phyloP scores from a whole-genome alignment of 108 stramenopile species.

The Cyclotella baltica region DNA sequence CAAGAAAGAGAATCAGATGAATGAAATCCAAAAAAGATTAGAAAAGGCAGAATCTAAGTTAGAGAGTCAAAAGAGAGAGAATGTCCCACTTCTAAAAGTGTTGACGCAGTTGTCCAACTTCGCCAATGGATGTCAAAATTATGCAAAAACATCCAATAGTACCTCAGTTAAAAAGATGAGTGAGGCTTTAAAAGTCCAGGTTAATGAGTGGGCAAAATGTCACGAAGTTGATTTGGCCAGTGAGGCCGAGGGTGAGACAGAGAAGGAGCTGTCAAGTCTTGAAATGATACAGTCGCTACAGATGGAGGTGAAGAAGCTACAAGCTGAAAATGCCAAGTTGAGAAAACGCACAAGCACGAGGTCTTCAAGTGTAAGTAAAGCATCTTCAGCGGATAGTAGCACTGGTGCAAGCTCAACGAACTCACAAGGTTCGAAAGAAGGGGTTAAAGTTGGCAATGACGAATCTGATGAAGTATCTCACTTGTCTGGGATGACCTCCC shows the following conservation, averaged over 20 bases:
- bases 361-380: not conserved
- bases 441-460: too few species aligned
- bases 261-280: conserved; percentile 30
- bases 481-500: conserved; percentile 28
- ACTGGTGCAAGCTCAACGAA: not conserved
- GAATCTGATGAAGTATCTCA: conserved; percentile 39
- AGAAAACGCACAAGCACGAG: not conserved
- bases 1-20: conserved; percentile 11
- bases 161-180: conserved; percentile 53
- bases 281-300: conserved; percentile 46
- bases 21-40: not conserved
- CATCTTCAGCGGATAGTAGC: not conserved
- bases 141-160: conserved; percentile 9
- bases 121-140: conserved; percentile 39
- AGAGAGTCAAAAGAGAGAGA: not conserved
- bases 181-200: conserved; percentile 46
- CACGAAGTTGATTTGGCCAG: conserved; percentile 10
- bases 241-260: not conserved
- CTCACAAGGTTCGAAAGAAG: not conserved
- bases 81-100: conserved; percentile 14
- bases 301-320: conserved; percentile 33
- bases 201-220: conserved; percentile 38
- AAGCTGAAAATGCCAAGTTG: conserved; percentile 25
- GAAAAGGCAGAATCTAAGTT: not conserved
- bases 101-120: conserved; percentile 35